Conservation (phyloP, 2,329 filamentous ascomycete genomes). For the Parafenestella ontariensis region DNA sequence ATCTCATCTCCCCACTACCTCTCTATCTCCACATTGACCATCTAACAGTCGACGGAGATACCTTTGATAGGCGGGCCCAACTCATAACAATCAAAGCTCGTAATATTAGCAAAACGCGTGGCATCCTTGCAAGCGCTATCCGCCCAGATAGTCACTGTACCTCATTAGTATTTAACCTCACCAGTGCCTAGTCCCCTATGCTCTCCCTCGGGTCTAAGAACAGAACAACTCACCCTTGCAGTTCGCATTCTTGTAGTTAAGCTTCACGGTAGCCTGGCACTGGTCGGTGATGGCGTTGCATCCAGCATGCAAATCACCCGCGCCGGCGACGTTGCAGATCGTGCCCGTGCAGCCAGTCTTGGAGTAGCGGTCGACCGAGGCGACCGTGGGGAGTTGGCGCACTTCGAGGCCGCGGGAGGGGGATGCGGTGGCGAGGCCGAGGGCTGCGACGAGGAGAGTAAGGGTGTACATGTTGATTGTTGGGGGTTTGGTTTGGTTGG, state of each 20-base stretch:
- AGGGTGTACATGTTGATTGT: constrained; percentile 11
- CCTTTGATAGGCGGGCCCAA: constrained; percentile 13
- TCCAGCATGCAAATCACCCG: constrained; percentile 13
- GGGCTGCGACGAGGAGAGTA: constrained; percentile 6
- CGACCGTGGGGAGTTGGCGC: constrained; percentile 9
- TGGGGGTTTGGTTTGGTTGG: not conserved
- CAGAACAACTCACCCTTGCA: constrained; percentile 17
- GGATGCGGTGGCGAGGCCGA: constrained; percentile 9
- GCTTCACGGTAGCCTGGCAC: constrained; percentile 10
- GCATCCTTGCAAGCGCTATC: constrained; percentile 8
- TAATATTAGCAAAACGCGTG: constrained; percentile 10
- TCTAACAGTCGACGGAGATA: constrained; percentile 17
- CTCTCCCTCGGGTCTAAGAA: constrained; percentile 14
- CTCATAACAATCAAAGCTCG: constrained; percentile 6
- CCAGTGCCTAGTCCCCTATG: not conserved
- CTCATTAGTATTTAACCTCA: not conserved
- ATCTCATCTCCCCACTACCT: not conserved
- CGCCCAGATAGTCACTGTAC: constrained; percentile 13
- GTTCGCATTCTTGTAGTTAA: constrained; percentile 11
- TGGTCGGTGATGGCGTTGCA: constrained; percentile 15
- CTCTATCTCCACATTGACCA: not conserved
- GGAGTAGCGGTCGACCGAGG: constrained; percentile 18
- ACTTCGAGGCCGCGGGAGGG: constrained; percentile 1
- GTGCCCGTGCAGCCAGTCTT: constrained; percentile 15
- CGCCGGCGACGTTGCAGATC: constrained; percentile 15